Percentiles rank a stretch among this genome's conserved stretches.
phyloP scores from a whole-genome alignment of 768 basidiomycete genomes.

The Suillus hirtellus region DNA sequence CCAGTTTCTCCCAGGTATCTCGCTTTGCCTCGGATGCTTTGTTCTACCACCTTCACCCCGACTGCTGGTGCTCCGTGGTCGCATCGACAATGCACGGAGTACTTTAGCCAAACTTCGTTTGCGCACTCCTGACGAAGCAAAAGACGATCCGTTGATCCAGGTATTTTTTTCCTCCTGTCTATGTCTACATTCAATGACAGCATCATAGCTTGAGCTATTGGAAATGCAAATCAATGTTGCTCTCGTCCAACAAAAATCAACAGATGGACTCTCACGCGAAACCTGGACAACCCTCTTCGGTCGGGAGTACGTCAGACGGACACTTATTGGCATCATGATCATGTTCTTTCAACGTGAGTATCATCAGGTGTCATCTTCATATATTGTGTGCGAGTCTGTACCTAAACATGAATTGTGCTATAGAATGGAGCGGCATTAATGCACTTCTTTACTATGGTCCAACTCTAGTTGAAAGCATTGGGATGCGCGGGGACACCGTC shows the following conservation, averaged over 20 bases:
- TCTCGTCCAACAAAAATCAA: slow-evolving; percentile 43
- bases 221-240: slow-evolving; percentile 73
- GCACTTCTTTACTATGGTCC: slow-evolving; percentile 84
- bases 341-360: slow-evolving; percentile 80
- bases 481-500: slow-evolving; percentile 57
- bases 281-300: slow-evolving; percentile 62
- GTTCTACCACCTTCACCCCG: slow-evolving; percentile 52
- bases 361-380: slow-evolving; percentile 22
- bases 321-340: slow-evolving; percentile 67
- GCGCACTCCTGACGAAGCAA: slow-evolving; percentile 45
- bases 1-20: slow-evolving; percentile 67
- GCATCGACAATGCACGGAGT: slow-evolving; percentile 54
- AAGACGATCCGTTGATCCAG: slow-evolving; percentile 52
- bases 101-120: slow-evolving; percentile 56
- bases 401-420: neutral
- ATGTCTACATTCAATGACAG: neutral
- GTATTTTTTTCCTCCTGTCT: slow-evolving; percentile 23
- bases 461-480: slow-evolving; percentile 63
- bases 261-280: slow-evolving; percentile 25
- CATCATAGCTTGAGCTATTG: slow-evolving; percentile 60
- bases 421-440: slow-evolving; percentile 89
- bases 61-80: slow-evolving; percentile 48
- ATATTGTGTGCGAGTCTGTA: neutral
- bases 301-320: slow-evolving; percentile 55
- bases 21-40: slow-evolving; percentile 61